These are phyloP conservation scores for Fusarium denticulatum DNA, from an alignment of 2,329 filamentous ascomycete species.

Conservation along the genomic window DNA sequence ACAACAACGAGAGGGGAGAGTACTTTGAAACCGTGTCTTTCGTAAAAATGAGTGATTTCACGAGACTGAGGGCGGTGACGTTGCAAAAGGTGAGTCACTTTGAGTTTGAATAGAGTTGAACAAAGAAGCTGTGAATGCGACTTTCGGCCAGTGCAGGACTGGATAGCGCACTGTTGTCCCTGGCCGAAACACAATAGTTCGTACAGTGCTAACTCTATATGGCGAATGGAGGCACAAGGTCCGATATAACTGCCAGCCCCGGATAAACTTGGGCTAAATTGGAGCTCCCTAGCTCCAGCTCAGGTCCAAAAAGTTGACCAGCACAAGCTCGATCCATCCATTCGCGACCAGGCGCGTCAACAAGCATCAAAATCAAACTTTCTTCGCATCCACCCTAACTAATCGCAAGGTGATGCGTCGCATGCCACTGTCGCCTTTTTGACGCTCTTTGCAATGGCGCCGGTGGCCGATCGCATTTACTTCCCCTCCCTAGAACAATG, in stretches of 20 bases:
- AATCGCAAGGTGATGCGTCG: constrained; percentile 52
- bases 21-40: neutral
- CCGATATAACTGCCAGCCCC: constrained; percentile 32
- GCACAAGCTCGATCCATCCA: constrained; percentile 41
- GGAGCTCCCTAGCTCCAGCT: constrained; percentile 37
- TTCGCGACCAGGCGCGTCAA: constrained; percentile 49
- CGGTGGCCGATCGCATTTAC: constrained; percentile 75
- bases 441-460: constrained; percentile 73
- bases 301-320: constrained; percentile 44
- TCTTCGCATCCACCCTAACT: constrained; percentile 38
- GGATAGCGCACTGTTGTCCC: neutral
- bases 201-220: constrained; percentile 28
- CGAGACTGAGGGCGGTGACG: constrained; percentile 22
- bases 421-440: constrained; percentile 53
- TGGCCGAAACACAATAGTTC: neutral
- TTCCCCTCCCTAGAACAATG: constrained; percentile 88
- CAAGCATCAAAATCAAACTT: constrained; percentile 36
- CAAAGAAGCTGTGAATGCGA: constrained; percentile 32
- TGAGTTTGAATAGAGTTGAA: constrained; percentile 10
- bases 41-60: neutral
- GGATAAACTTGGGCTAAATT: constrained; percentile 42
- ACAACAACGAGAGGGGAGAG: neutral
- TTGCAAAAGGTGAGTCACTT: constrained; percentile 38
- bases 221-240: constrained; percentile 27
- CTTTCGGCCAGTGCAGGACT: constrained; percentile 12